Evolutionary conservation across 495 filamentous ascomycete genomes (phyloP).

Genomic region (Hypoxylon cercidicola): DNA sequence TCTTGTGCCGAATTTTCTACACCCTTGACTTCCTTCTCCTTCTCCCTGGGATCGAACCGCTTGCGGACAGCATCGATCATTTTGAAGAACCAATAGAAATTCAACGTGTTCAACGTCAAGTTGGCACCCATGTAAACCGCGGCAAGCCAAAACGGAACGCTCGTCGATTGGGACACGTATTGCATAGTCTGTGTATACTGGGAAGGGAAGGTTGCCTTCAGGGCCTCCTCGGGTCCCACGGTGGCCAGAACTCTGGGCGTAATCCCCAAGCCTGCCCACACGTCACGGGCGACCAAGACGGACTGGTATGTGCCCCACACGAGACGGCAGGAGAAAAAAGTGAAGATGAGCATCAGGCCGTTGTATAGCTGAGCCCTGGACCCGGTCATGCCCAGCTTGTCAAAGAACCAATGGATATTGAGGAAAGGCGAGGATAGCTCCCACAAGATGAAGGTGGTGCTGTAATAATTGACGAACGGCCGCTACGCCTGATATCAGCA

Average conservation of each 20-base stretch:
- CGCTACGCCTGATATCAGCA: constrained; percentile 61
- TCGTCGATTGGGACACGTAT: constrained; percentile 55
- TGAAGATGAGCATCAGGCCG: constrained; percentile 42
- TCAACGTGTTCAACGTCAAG: constrained; percentile 82
- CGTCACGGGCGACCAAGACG: constrained; percentile 77
- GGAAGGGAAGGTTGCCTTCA: constrained; percentile 45
- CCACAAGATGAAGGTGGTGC: constrained; percentile 92
- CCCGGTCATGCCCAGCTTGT: constrained; percentile 96
- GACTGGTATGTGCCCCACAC: constrained; percentile 92
- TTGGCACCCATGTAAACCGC: constrained; percentile 80
- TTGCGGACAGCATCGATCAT: constrained; percentile 94
- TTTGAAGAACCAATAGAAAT: constrained; percentile 96
- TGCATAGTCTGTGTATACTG: constrained; percentile 56
- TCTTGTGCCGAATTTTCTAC: constrained; percentile 30
- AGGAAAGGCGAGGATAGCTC: constrained; percentile 94
- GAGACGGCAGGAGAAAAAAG: constrained; percentile 90
- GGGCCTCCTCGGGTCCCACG: constrained; percentile 42
- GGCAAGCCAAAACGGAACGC: constrained; percentile 84
- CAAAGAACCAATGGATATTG: constrained; percentile 99
- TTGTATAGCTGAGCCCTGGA: constrained; percentile 58
- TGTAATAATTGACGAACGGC: constrained; percentile 95
- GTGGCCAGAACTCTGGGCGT: constrained; percentile 47
- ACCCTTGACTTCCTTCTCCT: constrained; percentile 39
- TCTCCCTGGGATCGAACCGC: constrained; percentile 75
- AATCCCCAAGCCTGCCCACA: constrained; percentile 70